Base-by-base conservation (phyloP, 768 basidiomycete genomes). In the Suillus fuscotomentosus region DNA sequence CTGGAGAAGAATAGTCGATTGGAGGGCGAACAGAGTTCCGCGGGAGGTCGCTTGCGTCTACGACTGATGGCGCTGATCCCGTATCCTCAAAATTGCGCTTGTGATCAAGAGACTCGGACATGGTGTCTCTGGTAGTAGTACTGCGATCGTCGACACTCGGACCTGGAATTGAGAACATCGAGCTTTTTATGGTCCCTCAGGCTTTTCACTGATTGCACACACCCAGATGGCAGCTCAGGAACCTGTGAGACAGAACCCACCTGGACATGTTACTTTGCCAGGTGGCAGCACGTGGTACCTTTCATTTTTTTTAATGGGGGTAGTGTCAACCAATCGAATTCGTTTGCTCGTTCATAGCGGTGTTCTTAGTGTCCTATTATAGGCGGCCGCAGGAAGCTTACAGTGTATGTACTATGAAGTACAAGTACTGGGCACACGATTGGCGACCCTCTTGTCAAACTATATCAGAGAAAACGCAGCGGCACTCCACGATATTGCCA, bases 1-100 rank as follows among this genome's bases (percentile, higher is more conserved):
- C 51, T 5, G 78, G 69, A n/a, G 91, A 91, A 13, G 83, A 82
- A 70, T 86, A 94, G 42, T 83, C 82, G 68, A 94, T 87, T 20
- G 84, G 82, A 3, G 92, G 92, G 3, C 90, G 75, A 17, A 67
- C 67, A 2, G 45, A 1, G 6, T 62, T 45, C 10, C 54, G 65
- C 2, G 41, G 2, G 31, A 27, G 63, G 36, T 61, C 65, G 47
- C 60, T 55, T 20, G 24, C n/a, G 6, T 42, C 39, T 56, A 13
- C 27, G 42, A 34, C 47, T 8, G 45, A 43, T 36, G 53, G 51
- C 34, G 50, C 31, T 22, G 63, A 27, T 11, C 31, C 36, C 20
- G 22, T 22, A 3, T 71, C 71, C 42, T 74, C 70, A 45, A 47
- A 62, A 22, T 67, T 67, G 31, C 36, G 76, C 57, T 76, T 76